phyloP scores from a whole-genome alignment of 2,329 filamentous ascomycete genomes.

The Penicillium fuscoglaucum region DNA sequence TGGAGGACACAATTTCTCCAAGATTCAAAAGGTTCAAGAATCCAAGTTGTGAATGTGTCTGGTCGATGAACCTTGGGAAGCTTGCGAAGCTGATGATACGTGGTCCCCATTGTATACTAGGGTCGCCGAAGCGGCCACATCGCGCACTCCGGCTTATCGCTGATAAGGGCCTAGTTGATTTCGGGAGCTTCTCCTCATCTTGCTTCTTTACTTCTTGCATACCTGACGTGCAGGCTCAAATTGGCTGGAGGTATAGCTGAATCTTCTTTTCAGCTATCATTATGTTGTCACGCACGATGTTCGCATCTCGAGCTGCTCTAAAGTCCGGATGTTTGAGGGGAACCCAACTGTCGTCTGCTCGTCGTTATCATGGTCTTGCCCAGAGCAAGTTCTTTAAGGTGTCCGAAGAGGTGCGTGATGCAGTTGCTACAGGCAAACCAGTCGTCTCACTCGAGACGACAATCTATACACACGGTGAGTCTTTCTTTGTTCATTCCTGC shows the following conservation, averaged over 20 bases:
- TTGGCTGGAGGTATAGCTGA: neutral
- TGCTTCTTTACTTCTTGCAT: constrained; percentile 12
- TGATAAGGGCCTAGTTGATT: constrained; percentile 11
- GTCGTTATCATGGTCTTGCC: constrained; percentile 32
- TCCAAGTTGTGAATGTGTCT: constrained; percentile 14
- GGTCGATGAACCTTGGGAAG: constrained; percentile 14
- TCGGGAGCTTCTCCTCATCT: constrained; percentile 24
- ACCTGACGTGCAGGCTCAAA: neutral
- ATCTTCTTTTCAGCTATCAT: neutral
- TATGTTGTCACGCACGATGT: constrained; percentile 18
- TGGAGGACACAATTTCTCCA: constrained; percentile 25
- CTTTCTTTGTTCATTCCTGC: neutral
- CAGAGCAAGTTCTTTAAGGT: constrained; percentile 62
- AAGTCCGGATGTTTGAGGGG: constrained; percentile 20
- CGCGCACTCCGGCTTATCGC: constrained; percentile 34
- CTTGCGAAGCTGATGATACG: constrained; percentile 34
- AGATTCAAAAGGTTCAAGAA: constrained; percentile 10
- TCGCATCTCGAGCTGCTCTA: constrained; percentile 25
- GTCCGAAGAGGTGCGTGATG: constrained; percentile 79
- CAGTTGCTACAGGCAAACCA: constrained; percentile 70
- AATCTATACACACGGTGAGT: constrained; percentile 87
- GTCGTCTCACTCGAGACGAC: constrained; percentile 93
- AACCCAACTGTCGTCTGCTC: constrained; percentile 18
- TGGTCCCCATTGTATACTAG: constrained; percentile 40
- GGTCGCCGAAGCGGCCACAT: constrained; percentile 38